phyloP scores from a whole-genome alignment of 768 basidiomycete genomes.

The Tricholoma terreum region DNA sequence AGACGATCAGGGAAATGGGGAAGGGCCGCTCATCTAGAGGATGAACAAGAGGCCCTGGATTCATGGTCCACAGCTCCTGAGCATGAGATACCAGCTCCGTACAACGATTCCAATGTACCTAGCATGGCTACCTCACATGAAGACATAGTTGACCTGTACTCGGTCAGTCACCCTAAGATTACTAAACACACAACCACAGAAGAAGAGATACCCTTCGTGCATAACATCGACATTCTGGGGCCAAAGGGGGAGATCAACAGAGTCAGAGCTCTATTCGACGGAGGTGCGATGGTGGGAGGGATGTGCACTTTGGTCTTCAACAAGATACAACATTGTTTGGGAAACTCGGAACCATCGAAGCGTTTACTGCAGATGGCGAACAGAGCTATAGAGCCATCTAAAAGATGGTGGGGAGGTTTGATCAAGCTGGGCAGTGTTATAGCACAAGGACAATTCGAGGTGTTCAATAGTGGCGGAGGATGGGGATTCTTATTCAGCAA shows the following conservation, averaged over 20 bases:
- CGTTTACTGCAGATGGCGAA: constrained; percentile 9
- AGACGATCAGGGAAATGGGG: neutral
- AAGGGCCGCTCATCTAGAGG: neutral
- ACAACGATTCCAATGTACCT: neutral
- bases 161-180: neutral
- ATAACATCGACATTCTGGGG: constrained; percentile 15
- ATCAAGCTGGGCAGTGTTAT: constrained; percentile 5
- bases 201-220: constrained; percentile 20
- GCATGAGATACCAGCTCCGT: neutral
- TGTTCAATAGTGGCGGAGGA: neutral
- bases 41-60: neutral
- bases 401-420: constrained; percentile 9
- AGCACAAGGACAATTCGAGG: neutral
- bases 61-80: neutral
- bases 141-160: neutral
- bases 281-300: constrained; percentile 28
- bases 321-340: constrained; percentile 9
- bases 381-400: constrained; percentile 11
- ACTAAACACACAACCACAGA: neutral
- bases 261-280: constrained; percentile 22
- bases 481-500: constrained; percentile 20
- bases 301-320: constrained; percentile 20
- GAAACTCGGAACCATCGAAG: constrained; percentile 8
- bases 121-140: neutral
- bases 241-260: constrained; percentile 13